Base-by-base conservation (phyloP, 306 rosid genomes). In the Erythrophleum fordii region DNA sequence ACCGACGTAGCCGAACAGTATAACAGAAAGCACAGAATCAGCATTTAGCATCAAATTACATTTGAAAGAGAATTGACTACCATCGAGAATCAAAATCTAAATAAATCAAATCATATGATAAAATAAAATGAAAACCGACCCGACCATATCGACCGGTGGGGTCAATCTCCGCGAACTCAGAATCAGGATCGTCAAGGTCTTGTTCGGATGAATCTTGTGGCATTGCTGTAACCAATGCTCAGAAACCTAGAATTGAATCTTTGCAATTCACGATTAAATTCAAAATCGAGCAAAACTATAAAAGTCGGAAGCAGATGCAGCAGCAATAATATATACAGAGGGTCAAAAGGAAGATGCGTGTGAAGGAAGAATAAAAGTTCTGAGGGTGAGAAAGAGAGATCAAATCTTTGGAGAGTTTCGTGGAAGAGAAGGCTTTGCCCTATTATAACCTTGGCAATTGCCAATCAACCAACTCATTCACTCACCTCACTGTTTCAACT, bases 121-220 rank as follows among this genome's bases (percentile, higher is more conserved):
- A 49, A 73, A 44, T 34, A n/a, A 71, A 55, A 37, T 17, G 58
- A 59, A 42, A 66, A 89, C 93, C 34, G 68, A 93, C 98, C 94
- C 99, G 97, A 77, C 99, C 98, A 60, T 92, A 96, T 45, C 99
- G 92, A 82, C 92, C 83, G 4, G 91, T 83, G 17, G 98, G 98
- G 90, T 96, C 99, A 84, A 92, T 73, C 90, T 96, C 98, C 25
- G 83, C 93, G 73, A 96, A 96, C 84, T 89, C 96, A 52, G 56
- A 14, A 73, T 90, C 97, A 6, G 91, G 77, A 55, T 90, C 92
- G 59, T 89, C 94, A 4, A 77, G 84, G 77, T 93, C 97, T 67
- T 77, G 94, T 6, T 91, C 99, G 44, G 92, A 69, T 60, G 84
- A 82, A 51, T 88, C 98, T 78, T 23, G 93, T 59, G 90, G 84